Evolutionary conservation across 768 basidiomycete species (phyloP), one percentile per base, ranked within the genome.

Genomic region (Collybiopsis confluens): DNA sequence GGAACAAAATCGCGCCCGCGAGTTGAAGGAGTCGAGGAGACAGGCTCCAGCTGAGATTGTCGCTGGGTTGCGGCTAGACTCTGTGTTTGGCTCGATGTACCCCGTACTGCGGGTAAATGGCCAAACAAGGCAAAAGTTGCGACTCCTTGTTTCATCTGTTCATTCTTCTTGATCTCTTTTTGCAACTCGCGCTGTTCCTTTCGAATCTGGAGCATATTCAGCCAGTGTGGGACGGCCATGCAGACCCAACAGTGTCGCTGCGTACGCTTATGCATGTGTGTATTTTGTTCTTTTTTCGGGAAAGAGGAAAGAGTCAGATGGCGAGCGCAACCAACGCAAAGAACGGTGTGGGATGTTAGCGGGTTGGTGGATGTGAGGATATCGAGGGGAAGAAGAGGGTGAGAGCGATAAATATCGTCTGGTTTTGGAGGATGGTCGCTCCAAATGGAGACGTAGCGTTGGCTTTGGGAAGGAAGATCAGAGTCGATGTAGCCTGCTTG

Each of bases 351-450:
- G 5, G 13, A 7, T 28, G 24, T 52, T 9, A 16, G 23, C n/a
- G 44, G 8, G 15, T 24, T 21, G 26, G 13, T 43, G 16, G n/a
- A 11, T 20, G 20, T n/a, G 16, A 53, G 33, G 15, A 53, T 53
- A 21, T 53, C 52, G 1, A 53, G 21, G 20, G 52, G 52, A 5
- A 53, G 23, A 2, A 53, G 23, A 13, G 52, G 52, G 26, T 53
- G n/a, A 4, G 42, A 37, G n/a, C 52, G 52, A n/a, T 53, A 53
- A 13, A 33, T 45, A n/a, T 53, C 27, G 11, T 44, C 42, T 13
- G 27, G 33, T 21, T 24, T 5, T 1, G 52, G 52, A 20, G 10
- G 27, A 24, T 18, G n/a, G 23, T 53, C 43, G 18, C 13, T 36
- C 52, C 52, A 53, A 1, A 53, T 33, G 33, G 42, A 44, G 23